These are phyloP conservation scores for Carnegiea gigantea DNA, from an alignment of 179 eudicot genomes.

Conservation along the genomic window DNA sequence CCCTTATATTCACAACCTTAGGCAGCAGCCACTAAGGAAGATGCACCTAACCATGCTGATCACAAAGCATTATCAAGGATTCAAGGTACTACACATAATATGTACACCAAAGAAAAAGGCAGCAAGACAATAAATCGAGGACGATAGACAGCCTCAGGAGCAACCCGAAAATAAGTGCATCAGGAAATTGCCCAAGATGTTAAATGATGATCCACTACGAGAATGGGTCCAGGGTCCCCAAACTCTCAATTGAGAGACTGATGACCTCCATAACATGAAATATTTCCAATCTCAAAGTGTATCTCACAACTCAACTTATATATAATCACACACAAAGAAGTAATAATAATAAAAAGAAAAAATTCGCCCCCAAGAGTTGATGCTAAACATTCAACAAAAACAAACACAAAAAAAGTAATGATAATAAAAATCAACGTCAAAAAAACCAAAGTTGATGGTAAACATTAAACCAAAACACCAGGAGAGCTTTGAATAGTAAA, in stretches of 20 bases:
- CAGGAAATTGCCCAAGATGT: constrained; percentile 14
- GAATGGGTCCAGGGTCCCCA: constrained; percentile 26
- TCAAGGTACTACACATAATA: constrained; percentile 14
- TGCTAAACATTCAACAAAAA: constrained; percentile 16
- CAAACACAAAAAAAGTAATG: constrained; percentile 2
- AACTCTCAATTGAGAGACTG: constrained; percentile 26
- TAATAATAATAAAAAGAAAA: background rate
- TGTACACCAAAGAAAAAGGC: constrained; percentile 18
- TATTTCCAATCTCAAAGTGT: constrained; percentile 25
- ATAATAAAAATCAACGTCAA: no score
- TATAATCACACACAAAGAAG: constrained; percentile 8
- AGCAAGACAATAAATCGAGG: background rate
- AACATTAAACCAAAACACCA: constrained; percentile 2
- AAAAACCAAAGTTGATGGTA: no score
- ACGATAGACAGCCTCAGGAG: background rate
- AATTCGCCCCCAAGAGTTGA: constrained; percentile 27
- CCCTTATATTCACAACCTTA: constrained; percentile 19
- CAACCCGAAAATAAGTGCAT: no score
- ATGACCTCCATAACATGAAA: constrained; percentile 29
- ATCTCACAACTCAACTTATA: constrained; percentile 35
- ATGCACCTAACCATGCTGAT: constrained; percentile 37
- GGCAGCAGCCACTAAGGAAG: constrained; percentile 26
- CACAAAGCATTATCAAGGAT: constrained; percentile 26
- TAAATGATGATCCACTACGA: constrained; percentile 24
- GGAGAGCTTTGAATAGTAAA: constrained; percentile 28